phyloP scores from a whole-genome alignment of 2,329 filamentous ascomycete genomes.

The Verticillium tricorpus region DNA sequence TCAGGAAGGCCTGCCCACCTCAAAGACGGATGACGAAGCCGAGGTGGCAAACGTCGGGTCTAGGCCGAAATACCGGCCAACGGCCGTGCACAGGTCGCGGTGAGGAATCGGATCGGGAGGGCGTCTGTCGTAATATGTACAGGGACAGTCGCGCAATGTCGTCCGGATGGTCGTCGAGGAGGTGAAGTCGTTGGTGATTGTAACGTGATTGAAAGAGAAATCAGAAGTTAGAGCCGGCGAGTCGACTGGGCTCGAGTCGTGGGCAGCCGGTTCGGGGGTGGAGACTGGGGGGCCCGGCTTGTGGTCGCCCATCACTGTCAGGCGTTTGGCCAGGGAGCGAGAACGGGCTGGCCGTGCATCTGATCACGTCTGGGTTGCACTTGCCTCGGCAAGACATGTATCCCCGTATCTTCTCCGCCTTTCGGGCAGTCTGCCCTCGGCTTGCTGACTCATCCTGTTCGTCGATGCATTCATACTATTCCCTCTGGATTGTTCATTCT shows the following conservation, averaged over 20 bases:
- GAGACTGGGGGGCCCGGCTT: not conserved
- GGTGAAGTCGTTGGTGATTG: not conserved
- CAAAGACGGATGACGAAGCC: not conserved
- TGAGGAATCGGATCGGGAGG: not conserved
- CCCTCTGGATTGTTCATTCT: not conserved
- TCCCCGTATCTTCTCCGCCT: not conserved
- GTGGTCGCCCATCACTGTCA: not conserved
- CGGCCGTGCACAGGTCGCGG: not conserved
- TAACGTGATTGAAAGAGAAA: not conserved
- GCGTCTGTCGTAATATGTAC: not conserved
- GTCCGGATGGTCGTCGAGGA: not conserved
- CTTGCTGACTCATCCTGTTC: not conserved
- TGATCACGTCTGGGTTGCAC: not conserved
- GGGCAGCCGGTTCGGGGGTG: not conserved
- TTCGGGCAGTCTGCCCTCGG: not conserved
- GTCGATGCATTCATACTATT: not conserved
- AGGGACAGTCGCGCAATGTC: not conserved
- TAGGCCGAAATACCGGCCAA: not conserved
- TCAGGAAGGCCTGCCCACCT: not conserved
- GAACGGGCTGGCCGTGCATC: not conserved
- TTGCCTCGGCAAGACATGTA: not conserved
- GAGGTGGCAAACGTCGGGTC: constrained; percentile 1
- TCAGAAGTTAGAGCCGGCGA: not conserved
- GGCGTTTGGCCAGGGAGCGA: not conserved
- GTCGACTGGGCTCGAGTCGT: not conserved